Percentiles rank a stretch among this genome's conserved stretches.
These are phyloP conservation scores for Wallacemonas rigidus DNA, from an alignment of 208 protist genomes.

Conservation along the genomic window DNA sequence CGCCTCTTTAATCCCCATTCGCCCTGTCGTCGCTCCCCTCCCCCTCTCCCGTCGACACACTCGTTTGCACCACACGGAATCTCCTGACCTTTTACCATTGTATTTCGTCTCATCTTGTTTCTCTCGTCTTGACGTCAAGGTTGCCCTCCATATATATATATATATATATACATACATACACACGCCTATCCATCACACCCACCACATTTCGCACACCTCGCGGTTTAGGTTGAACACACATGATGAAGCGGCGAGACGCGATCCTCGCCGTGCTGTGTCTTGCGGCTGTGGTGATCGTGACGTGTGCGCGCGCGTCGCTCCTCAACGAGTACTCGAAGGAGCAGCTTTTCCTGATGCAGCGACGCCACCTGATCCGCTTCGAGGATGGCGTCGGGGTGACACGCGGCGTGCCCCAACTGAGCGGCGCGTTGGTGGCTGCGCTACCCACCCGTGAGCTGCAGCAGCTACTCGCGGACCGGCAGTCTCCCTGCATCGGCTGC, in stretches of 20 bases:
- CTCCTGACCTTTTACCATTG: no score
- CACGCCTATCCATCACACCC: not conserved
- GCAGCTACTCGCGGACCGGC: slow-evolving; percentile 39
- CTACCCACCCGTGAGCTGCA: slow-evolving; percentile 34
- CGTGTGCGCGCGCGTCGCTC: slow-evolving; percentile 20
- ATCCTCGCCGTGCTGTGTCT: not conserved
- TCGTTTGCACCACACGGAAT: no score
- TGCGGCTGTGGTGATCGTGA: not conserved
- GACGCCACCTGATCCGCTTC: slow-evolving; percentile 24
- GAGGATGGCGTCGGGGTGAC: slow-evolving; percentile 28
- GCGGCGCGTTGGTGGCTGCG: slow-evolving; percentile 11
- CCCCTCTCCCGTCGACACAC: no score
- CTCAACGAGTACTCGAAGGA: slow-evolving; percentile 39
- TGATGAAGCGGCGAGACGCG: no score
- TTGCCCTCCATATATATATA: no score
- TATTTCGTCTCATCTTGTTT: no score
- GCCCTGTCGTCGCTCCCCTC: no score
- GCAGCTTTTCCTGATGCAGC: slow-evolving; percentile 44
- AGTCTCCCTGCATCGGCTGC: slow-evolving; percentile 42
- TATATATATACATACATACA: not conserved
- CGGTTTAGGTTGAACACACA: not conserved
- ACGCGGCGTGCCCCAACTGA: slow-evolving; percentile 28
- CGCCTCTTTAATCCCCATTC: no score
- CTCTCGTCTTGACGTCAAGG: no score
- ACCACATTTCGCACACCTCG: not conserved